Conservation (phyloP, 2,329 filamentous ascomycete genomes). For the Pyrenophora seminiperda region DNA sequence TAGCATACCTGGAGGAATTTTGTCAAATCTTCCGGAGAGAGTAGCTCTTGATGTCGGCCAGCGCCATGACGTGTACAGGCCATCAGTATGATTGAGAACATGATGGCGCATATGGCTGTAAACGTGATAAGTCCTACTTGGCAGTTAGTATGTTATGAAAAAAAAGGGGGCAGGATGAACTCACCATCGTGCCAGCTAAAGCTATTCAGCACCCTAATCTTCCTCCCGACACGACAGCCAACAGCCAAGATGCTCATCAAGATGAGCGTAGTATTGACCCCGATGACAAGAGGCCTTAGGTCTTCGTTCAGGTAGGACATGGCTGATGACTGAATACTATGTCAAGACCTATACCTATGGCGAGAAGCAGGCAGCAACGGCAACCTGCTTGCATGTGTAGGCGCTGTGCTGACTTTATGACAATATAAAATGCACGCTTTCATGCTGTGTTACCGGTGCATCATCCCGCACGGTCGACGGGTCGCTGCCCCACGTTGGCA, state of each 20-base stretch:
- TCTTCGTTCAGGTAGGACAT: constrained; percentile 14
- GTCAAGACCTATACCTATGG: background rate
- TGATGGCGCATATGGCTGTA: constrained; percentile 29
- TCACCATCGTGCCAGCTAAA: constrained; percentile 38
- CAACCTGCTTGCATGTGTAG: constrained; percentile 2
- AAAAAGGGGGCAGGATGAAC: background rate
- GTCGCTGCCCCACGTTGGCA: constrained; percentile 2
- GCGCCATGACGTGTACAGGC: constrained; percentile 30
- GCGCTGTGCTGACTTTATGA: background rate
- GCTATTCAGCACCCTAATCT: constrained; percentile 27
- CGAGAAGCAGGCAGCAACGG: background rate
- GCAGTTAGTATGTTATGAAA: constrained; percentile 7
- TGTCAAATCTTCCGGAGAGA: constrained; percentile 15
- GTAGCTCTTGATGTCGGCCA: constrained; percentile 19
- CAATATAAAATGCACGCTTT: too few relatives aligned
- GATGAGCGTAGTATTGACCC: constrained; percentile 35
- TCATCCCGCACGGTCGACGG: background rate
- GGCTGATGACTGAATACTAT: background rate
- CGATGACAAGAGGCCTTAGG: constrained; percentile 26
- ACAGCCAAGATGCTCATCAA: constrained; percentile 30
- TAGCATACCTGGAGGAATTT: constrained; percentile 19
- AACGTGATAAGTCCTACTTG: constrained; percentile 28
- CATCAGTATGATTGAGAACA: constrained; percentile 34
- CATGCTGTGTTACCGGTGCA: too few relatives aligned
- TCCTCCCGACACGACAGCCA: constrained; percentile 29